Conservation (phyloP, 257 asterid species). For the Penstemon eatonii region DNA sequence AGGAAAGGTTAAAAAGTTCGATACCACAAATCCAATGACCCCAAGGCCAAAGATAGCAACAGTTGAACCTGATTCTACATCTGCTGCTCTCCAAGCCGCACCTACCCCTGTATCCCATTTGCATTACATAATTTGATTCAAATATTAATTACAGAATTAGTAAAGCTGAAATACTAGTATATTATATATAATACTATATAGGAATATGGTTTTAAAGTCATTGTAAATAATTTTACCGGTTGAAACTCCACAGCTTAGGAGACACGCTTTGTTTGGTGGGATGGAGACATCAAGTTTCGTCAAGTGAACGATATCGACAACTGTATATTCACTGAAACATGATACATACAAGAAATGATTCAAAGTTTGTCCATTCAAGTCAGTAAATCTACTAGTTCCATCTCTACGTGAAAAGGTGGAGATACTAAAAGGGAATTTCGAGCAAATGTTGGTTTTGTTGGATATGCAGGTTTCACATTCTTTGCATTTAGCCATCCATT, state of each 20-base stretch:
- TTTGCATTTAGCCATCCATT: conserved; percentile 28
- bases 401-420: conserved; percentile 34
- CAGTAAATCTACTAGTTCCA: conserved; percentile 35
- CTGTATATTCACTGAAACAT: conserved; percentile 36
- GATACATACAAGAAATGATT: conserved; percentile 30
- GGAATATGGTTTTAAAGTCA: no score
- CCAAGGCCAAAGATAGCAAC: conserved; percentile 32
- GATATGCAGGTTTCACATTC: conserved; percentile 40
- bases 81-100: conserved; percentile 29
- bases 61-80: conserved; percentile 29
- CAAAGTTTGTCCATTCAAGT: conserved; percentile 22
- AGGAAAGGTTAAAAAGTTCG: background rate
- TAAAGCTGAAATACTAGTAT: background rate
- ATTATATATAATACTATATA: no score
- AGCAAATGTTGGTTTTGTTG: conserved; percentile 29
- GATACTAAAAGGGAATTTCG: conserved; percentile 21
- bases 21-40: conserved; percentile 33
- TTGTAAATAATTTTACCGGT: conserved; percentile 22
- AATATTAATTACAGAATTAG: background rate
- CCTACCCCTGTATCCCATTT: conserved; percentile 24
- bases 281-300: conserved; percentile 30
- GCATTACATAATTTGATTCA: background rate
- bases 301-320: conserved; percentile 37
- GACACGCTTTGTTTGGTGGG: conserved; percentile 28
- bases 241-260: conserved; percentile 38